Conservation (phyloP, 371 early-diverging fungal species). For the Lichtheimia ramosa region DNA sequence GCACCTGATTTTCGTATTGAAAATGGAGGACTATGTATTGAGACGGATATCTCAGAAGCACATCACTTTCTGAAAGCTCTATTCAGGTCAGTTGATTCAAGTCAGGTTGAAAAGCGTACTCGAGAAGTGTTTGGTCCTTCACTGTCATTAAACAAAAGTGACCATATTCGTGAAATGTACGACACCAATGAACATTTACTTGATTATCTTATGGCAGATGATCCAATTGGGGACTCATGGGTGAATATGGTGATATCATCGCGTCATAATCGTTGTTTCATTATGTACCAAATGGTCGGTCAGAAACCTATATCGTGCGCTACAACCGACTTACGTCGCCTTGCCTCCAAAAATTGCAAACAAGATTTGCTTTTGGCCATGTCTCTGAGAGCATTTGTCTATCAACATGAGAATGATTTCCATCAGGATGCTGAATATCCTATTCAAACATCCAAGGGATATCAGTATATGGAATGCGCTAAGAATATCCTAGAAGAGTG, state of each 20-base stretch:
- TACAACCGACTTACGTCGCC: neutral
- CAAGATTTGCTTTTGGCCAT: slow-evolving; percentile 14
- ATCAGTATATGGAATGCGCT: slow-evolving; percentile 19
- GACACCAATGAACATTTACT: neutral
- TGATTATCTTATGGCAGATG: neutral
- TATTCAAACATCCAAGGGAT: slow-evolving; percentile 11
- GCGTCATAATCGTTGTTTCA: slow-evolving; percentile 15
- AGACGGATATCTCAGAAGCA: slow-evolving; percentile 17
- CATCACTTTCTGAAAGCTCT: slow-evolving; percentile 22
- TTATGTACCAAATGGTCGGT: slow-evolving; percentile 22
- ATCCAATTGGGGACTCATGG: slow-evolving; percentile 14
- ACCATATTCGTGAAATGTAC: neutral
- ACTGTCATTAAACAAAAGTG: neutral
- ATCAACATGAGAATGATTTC: slow-evolving; percentile 15
- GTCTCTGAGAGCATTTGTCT: slow-evolving; percentile 21
- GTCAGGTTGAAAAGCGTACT: slow-evolving; percentile 7
- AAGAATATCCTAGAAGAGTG: slow-evolving; percentile 16
- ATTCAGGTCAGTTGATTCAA: slow-evolving; percentile 12
- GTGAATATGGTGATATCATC: slow-evolving; percentile 14
- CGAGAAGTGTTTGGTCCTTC: neutral
- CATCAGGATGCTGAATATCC: slow-evolving; percentile 15
- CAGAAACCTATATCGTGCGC: neutral
- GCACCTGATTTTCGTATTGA: no score
- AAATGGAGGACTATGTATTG: slow-evolving; percentile 9
- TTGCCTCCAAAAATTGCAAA: neutral